Base-by-base conservation (phyloP, 495 filamentous ascomycete genomes). In the Aspergillus conjunctus region DNA sequence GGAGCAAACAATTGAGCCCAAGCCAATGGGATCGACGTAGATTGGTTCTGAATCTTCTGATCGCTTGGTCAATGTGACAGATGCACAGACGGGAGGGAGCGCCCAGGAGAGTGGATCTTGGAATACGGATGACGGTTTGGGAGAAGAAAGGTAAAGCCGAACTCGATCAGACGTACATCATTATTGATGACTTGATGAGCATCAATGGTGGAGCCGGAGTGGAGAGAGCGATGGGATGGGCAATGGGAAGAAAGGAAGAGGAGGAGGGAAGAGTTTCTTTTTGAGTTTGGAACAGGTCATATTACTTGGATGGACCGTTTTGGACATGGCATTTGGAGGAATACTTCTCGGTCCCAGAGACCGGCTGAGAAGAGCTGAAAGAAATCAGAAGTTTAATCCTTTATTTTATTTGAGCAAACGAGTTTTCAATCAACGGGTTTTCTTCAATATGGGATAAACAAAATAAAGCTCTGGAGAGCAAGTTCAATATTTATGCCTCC, bases 11-110 rank as follows among this genome's bases (percentile, higher is more conserved):
- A n/a, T 14, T 17, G 15, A 12, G 17, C 57, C 30, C 30, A 53
- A 31, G 57, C 48, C 49, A 52, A 46, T 46, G 34, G 49, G 46
- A 52, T 43, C 14, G 56, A 30, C 17, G 56, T 46, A 58, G 46
- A 39, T 48, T 7, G 12, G 33, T 7, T 15, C 22, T n/a, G n/a
- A n/a, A n/a, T n/a, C n/a, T n/a, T n/a, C n/a, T 14, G 55, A 58
- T 33, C 17, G 15, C 43, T n/a, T 57, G 41, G 7, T 57, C 44
- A 60, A 54, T 56, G 59, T 56, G 60, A 58, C 60, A 62, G 54
- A 58, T 58, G 60, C 60, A 62, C 41, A 46, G 39, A 39, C 60
- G 26, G 48, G 46, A 37, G 21, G 30, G 30, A 37, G 31, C 50
- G 51, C 51, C 33, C 51, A 37, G 20, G 11, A 20, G 46, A 34